phyloP scores from a whole-genome alignment of 352 stramenopile species.

The Phytophthora foliorum region DNA sequence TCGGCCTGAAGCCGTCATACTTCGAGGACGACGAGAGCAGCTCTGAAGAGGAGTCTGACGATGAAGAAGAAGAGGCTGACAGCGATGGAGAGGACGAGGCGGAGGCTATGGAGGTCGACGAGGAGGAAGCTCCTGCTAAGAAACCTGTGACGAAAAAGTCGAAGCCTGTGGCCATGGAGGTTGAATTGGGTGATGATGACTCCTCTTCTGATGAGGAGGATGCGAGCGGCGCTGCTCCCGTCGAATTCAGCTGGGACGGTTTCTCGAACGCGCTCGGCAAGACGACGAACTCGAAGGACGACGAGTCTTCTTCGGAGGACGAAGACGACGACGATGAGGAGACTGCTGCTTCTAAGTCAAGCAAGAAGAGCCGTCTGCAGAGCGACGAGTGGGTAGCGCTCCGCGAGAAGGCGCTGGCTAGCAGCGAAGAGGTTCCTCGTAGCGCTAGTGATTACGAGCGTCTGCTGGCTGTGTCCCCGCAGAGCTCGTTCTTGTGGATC shows the following conservation, averaged over 20 bases:
- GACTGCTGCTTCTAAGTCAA: slow-evolving; percentile 80
- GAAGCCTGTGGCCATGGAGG: slow-evolving; percentile 47
- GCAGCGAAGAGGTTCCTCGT: slow-evolving; percentile 93
- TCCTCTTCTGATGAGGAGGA: slow-evolving; percentile 76
- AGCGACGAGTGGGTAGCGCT: slow-evolving; percentile 96
- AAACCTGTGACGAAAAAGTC: slow-evolving; percentile 44
- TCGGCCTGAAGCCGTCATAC: slow-evolving; percentile 97
- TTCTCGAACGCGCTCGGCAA: slow-evolving; percentile 80
- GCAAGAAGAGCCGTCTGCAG: slow-evolving; percentile 91
- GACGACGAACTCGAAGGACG: slow-evolving; percentile 53
- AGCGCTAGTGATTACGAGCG: slow-evolving; percentile 96
- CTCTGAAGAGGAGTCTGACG: slow-evolving; percentile 84
- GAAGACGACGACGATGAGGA: slow-evolving; percentile 56
- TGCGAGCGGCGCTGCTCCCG: slow-evolving; percentile 37
- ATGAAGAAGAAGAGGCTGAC: slow-evolving; percentile 75
- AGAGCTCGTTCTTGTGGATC: slow-evolving; percentile 98
- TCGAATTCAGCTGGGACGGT: slow-evolving; percentile 91
- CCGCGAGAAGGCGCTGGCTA: slow-evolving; percentile 94
- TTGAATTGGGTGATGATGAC: slow-evolving; percentile 63
- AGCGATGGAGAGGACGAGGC: slow-evolving; percentile 58
- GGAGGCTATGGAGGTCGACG: slow-evolving; percentile 63
- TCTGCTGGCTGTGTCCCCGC: slow-evolving; percentile 93
- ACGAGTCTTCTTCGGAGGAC: slow-evolving; percentile 65
- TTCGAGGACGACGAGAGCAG: slow-evolving; percentile 95
- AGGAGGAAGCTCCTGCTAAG: slow-evolving; percentile 55